Evolutionary conservation across 306 rosid genomes (phyloP), one percentile per base, ranked within the genome.

Genomic region (Ceratonia siliqua): DNA sequence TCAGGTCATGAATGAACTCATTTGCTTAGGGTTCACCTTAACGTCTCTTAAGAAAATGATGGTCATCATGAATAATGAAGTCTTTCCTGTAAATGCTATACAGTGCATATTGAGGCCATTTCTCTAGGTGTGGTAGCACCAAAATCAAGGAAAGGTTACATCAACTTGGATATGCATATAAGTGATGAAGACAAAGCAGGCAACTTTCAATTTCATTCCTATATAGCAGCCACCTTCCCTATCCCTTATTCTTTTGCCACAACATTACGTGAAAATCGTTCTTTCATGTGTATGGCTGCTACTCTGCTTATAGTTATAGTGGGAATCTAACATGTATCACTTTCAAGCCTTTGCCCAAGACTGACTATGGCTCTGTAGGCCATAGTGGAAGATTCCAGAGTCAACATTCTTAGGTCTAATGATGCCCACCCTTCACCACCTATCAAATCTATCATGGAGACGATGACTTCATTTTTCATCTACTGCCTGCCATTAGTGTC

Each of bases 131-230:
- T 41, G 69, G 8, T 17, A 45, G 78, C 70, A 69, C 64, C 36
- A 67, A 50, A 70, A 63, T 74, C 39, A 84, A 78, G 69, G 55
- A 52, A 59, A 74, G 24, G 83, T 81, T 74, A 78, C 79, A 74
- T 78, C 85, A 63, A 68, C 49, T 14, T 62, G 48, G 68, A 73
- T 61, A 36, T 52, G 79, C 50, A 46, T 3, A n/a, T n/a, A n/a
- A n/a, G 17, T 52, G 30, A n/a, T n/a, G 45, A 39, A 30, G 63
- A 57, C 63, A 57, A 27, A 28, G 41, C 39, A 57, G 43, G 56
- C 56, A 41, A 39, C 28, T 0, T 3, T 42, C 21, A 1, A 22
- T 12, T 8, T 6, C 7, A 12, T 11, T 25, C 21, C 5, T 50
- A 50, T 2, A 50, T n/a, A 17, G 57, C 57, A 50, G 13, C 28